Base-by-base conservation (phyloP, 1,284 basidiomycete genomes). In the Trichosporon sp. region DNA sequence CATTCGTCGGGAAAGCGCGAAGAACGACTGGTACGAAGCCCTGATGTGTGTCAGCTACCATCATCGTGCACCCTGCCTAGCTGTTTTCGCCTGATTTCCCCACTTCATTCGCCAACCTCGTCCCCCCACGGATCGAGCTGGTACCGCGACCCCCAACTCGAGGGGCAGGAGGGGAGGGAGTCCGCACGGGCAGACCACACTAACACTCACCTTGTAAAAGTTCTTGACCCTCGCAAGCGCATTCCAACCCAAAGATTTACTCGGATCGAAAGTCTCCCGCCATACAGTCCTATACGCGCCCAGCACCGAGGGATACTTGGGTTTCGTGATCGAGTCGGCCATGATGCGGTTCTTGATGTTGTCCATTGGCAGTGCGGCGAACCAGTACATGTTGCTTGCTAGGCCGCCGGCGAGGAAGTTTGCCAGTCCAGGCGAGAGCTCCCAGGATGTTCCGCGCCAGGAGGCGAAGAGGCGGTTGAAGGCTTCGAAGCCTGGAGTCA, bases 401-500 rank as follows among this genome's bases (percentile, higher is more conserved):
- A 81, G 70, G n/a, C 79, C 79, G 13, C 79, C 79, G 0, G 79
- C 78, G 27, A 78, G 46, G 63, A 81, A 81, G 66, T 79, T 81
- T 27, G 71, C 67, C 13, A 71, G 59, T 3, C 68, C 72, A 11
- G 74, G 71, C 14, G 75, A 76, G 71, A 81, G 73, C 56, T 71
- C 76, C 71, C 75, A 81, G 10, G 67, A 70, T 16, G 79, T 81
- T 10, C 77, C 78, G 49, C 79, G 71, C 66, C 76, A 75, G 10
- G 69, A 70, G 59, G 69, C 68, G 70, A 81, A 80, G 58, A 77
- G 58, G 29, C 79, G 69, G 64, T 80, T 80, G 69, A 81, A 79
- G 21, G 78, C 62, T 65, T 81, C 79, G 65, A 80, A 81, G 13
- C 78, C 77, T 80, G 63, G 2, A 10, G 60, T 58, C 9, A 63